Percentiles rank a stretch among this genome's conserved stretches.
These are phyloP conservation scores for Claviceps purpurea DNA, from an alignment of 2,329 filamentous ascomycete species.

Conservation along the genomic window DNA sequence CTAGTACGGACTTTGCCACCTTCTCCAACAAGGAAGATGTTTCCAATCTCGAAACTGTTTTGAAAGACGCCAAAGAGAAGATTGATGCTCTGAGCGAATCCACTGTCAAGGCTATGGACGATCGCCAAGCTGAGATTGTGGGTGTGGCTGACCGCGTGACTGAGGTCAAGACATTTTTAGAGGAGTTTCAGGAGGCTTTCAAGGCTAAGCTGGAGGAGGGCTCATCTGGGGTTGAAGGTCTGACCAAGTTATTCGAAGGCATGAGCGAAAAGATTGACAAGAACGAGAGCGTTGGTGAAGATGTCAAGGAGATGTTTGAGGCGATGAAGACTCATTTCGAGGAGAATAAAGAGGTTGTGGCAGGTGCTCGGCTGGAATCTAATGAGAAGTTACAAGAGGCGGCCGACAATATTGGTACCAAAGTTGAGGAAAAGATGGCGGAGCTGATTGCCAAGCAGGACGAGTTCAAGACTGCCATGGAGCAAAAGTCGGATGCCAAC, in stretches of 20 bases:
- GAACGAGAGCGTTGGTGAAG: constrained; percentile 44
- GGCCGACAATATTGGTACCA: constrained; percentile 38
- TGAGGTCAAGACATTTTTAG: constrained; percentile 64
- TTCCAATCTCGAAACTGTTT: constrained; percentile 44
- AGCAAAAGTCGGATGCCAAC: constrained; percentile 58
- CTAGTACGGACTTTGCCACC: constrained; percentile 54
- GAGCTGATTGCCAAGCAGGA: constrained; percentile 82
- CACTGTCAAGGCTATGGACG: constrained; percentile 67
- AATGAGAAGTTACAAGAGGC: constrained; percentile 61
- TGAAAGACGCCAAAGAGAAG: constrained; percentile 60
- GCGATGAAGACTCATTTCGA: constrained; percentile 79
- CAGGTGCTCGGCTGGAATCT: constrained; percentile 67
- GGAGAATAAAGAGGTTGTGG: constrained; percentile 65
- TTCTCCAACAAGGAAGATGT: constrained; percentile 68
- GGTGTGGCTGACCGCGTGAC: constrained; percentile 64
- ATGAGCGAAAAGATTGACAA: constrained; percentile 49
- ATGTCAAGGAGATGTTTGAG: constrained; percentile 58
- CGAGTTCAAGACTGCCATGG: constrained; percentile 60
- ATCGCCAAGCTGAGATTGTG: constrained; percentile 71
- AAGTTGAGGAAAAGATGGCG: constrained; percentile 53
- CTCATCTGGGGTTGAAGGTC: constrained; percentile 54
- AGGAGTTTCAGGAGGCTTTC: constrained; percentile 65
- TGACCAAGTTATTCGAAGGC: constrained; percentile 57
- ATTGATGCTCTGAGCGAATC: constrained; percentile 55
- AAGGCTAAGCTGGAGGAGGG: constrained; percentile 67